phyloP scores from a whole-genome alignment of 768 basidiomycete genomes.

The Lactarius deliciosus region DNA sequence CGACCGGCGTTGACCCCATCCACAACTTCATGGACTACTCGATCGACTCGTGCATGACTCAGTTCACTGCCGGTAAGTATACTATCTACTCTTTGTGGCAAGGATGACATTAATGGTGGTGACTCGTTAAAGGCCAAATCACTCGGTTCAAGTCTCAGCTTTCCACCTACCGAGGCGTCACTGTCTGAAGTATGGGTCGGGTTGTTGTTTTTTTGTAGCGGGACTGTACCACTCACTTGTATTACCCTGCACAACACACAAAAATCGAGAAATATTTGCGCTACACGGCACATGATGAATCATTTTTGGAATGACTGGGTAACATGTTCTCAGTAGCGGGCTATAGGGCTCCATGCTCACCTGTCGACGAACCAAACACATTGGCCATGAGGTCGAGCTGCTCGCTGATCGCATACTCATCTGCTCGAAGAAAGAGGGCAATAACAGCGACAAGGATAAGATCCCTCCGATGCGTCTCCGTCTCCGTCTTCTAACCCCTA shows the following conservation, averaged over 20 bases:
- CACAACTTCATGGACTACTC: conserved; percentile 58
- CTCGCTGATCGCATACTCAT: no score
- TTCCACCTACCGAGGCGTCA: conserved; percentile 45
- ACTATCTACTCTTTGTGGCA: background rate
- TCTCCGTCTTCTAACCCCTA: no score
- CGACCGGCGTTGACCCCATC: conserved; percentile 41
- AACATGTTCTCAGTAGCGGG: no score
- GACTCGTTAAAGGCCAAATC: conserved; percentile 30
- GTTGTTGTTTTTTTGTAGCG: background rate
- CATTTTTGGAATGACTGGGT: no score
- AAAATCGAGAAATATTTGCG: background rate
- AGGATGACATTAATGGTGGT: background rate
- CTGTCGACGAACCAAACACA: no score
- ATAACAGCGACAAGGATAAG: no score
- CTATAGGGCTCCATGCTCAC: no score
- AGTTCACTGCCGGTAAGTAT: conserved; percentile 46
- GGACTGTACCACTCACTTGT: background rate
- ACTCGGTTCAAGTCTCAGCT: conserved; percentile 45
- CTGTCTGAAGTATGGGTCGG: conserved; percentile 22
- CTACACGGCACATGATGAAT: no score
- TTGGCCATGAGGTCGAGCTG: no score
- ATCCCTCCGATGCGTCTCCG: no score
- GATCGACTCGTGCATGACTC: conserved; percentile 50
- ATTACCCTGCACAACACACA: background rate
- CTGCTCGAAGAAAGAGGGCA: no score